Evolutionary conservation across 2,329 filamentous ascomycete genomes (phyloP).

Genomic region (Emmonsiellopsis sp.): DNA sequence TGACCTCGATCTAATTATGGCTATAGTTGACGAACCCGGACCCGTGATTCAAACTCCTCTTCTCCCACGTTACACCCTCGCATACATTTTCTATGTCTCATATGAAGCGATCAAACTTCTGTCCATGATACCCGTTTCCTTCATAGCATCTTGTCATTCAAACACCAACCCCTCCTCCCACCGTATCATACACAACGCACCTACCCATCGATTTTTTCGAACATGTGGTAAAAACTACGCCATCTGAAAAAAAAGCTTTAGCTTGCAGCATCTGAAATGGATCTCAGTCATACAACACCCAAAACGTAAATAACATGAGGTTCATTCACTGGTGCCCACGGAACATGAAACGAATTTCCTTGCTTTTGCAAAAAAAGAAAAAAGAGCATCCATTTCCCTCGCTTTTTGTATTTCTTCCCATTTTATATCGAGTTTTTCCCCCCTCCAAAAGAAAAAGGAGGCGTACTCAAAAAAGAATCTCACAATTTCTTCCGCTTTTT

Average conservation of each 20-base stretch:
- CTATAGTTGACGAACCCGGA: constrained; percentile 13
- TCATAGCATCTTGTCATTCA: not conserved
- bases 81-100: constrained; percentile 1
- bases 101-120: not conserved
- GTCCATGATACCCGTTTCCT: constrained; percentile 1
- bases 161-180: not conserved
- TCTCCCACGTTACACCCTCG: not conserved
- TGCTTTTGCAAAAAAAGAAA: not conserved
- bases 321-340: not conserved
- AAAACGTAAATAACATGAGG: no score
- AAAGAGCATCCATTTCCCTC: no score
- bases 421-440: no score
- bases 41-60: not conserved
- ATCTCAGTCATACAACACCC: no score
- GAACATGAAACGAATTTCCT: not conserved
- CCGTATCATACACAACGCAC: not conserved
- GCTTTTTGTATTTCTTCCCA: no score
- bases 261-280: not conserved
- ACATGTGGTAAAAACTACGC: no score
- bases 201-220: not conserved
- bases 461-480: not conserved
- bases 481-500: not conserved
- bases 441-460: no score
- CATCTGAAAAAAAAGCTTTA: not conserved
- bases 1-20: not conserved